Evolutionary conservation across 305 asterid species (phyloP).

Genomic region (Rubia tinctorum): DNA sequence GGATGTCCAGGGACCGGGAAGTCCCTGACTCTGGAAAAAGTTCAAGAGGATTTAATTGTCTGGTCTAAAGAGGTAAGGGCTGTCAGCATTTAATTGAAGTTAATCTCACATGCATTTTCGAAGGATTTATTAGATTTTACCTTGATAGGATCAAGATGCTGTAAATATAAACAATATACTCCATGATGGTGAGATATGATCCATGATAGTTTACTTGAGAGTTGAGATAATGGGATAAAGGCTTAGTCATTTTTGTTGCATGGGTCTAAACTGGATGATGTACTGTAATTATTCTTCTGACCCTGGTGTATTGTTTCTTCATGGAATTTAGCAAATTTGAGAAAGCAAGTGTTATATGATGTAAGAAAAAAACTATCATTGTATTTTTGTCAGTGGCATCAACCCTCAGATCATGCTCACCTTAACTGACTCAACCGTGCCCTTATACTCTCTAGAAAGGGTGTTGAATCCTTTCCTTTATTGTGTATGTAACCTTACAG

Average conservation of each 20-base stretch:
- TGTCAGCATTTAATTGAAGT: neutral
- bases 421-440: neutral
- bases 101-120: neutral
- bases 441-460: neutral
- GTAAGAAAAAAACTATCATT: neutral
- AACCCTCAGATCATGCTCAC: neutral
- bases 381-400: neutral
- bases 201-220: neutral
- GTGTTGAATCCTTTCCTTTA: neutral
- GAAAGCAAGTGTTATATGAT: slow-evolving; percentile 7
- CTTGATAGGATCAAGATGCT: neutral
- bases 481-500: slow-evolving; percentile 31
- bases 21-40: slow-evolving; percentile 73
- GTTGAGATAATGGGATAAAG: too few relatives aligned
- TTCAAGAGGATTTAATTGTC: slow-evolving; percentile 44
- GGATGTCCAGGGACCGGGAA: slow-evolving; percentile 99
- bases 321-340: neutral
- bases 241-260: neutral
- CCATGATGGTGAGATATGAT: neutral
- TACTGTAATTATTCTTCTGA: neutral
- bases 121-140: neutral
- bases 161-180: too few relatives aligned
- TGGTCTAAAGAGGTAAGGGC: slow-evolving; percentile 79
- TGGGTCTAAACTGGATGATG: neutral
- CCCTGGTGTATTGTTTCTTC: neutral